Base-by-base conservation (phyloP, 495 filamentous ascomycete genomes). In the Penicillium lividum region DNA sequence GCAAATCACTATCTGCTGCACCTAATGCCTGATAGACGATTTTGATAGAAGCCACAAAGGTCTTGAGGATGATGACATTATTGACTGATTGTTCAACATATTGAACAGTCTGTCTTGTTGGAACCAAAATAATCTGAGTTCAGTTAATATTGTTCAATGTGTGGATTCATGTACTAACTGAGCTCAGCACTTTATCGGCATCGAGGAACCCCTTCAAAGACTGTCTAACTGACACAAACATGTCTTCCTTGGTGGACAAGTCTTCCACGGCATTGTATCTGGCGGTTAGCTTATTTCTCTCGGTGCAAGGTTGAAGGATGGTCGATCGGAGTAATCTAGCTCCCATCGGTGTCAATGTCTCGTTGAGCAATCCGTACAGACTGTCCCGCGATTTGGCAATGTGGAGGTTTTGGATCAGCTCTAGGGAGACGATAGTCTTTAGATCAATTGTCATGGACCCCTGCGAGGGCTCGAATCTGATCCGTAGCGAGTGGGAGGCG, bases 381-480 rank as follows among this genome's bases (percentile, higher is more conserved):
- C 85, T 93, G 50, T 87, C 84, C 53, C 84, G 90, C 1, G 86
- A 95, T 61, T 86, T 90, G 13, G 80, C 68, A 68, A 86, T 85
- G 46, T 89, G 88, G 3, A 92, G 69, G 61, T 97, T 98, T 68
- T 97, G 91, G 7, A 98, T 88, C 25, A 98, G 78, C 70, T 98
- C 94, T 13, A 98, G 78, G 9, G 89, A 89, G 13, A 84, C 80
- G 34, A 96, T 89, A 2, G 95, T 94, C 10, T 89, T 85, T 1
- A 92, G 80, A 68, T 97, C 94, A 60, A 97, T 92, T 75, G 93
- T 89, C 94, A 98, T 96, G 0, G 91, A 88, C 18, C 92, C 90
- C 66, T 96, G 89, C 2, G 92, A 92, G n/a, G 90, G 87, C 65
- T 90, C 85, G 62, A 93, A 96, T 60, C 85, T 88, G 66, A 97